A percentile compares a stretch with the other conserved stretches of the same genome.
Evolutionary conservation across 306 rosid genomes (phyloP).

Genomic region (Lotus japonicus): DNA sequence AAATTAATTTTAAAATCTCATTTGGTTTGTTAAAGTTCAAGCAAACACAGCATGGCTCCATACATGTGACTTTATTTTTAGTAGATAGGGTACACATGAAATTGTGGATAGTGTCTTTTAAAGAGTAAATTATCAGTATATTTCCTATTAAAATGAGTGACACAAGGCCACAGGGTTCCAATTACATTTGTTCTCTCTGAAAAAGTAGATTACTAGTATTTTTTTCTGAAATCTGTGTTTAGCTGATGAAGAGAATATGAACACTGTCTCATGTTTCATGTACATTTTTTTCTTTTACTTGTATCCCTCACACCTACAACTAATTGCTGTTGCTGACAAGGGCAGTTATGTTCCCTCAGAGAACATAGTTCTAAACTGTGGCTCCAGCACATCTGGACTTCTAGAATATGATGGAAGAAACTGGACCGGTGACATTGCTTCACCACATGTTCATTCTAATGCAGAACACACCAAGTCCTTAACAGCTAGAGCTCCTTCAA

Average conservation of each 20-base stretch:
- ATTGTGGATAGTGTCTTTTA: too few species aligned
- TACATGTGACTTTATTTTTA: too few species aligned
- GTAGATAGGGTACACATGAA: too few species aligned
- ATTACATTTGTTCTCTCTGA: too few species aligned
- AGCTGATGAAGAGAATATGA: neutral
- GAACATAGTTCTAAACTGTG: slow-evolving; percentile 32
- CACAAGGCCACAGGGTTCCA: too few species aligned
- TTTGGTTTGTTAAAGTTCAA: neutral
- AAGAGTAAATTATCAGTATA: too few species aligned
- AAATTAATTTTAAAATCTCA: too few species aligned
- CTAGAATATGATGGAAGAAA: slow-evolving; percentile 20
- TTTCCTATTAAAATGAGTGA: too few species aligned
- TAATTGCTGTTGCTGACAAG: neutral
- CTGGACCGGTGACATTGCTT: slow-evolving; percentile 28
- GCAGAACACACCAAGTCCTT: slow-evolving; percentile 10
- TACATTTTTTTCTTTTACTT: neutral
- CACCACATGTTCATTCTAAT: slow-evolving; percentile 17
- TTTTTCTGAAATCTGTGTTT: neutral
- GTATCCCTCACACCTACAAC: neutral
- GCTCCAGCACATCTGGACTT: slow-evolving; percentile 8
- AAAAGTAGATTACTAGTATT: too few species aligned
- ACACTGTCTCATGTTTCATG: neutral
- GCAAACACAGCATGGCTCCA: too few species aligned
- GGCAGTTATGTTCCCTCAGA: slow-evolving; percentile 17
- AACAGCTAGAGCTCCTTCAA: neutral